Evolutionary conservation across 305 asterid species (phyloP).

Genomic region (Rubia tinctorum): DNA sequence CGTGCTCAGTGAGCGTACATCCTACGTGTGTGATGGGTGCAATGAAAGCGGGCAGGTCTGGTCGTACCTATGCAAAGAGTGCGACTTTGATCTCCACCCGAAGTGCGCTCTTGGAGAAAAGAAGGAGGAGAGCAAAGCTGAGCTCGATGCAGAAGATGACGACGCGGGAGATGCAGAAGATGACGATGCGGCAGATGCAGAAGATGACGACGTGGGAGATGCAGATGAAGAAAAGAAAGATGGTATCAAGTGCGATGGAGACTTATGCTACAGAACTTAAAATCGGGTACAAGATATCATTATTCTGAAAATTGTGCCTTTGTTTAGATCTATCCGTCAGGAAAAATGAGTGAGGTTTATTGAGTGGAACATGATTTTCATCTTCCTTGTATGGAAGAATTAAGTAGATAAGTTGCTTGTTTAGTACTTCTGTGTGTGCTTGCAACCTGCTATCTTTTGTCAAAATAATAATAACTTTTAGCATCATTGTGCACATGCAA

Average conservation of each 20-base stretch:
- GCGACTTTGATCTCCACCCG: conserved; percentile 71
- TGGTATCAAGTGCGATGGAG: conserved; percentile 26
- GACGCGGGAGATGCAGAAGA: conserved; percentile 4
- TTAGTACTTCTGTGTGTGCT: neutral
- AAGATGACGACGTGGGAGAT: neutral
- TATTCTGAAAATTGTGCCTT: neutral
- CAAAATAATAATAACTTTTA: neutral
- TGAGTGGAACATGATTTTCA: neutral
- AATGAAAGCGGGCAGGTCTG: conserved; percentile 48
- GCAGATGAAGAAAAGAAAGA: conserved; percentile 14
- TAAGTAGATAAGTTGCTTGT: neutral
- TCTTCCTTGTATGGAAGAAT: neutral
- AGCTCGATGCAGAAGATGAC: neutral
- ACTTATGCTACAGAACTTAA: conserved; percentile 22
- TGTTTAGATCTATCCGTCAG: neutral
- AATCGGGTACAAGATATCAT: neutral
- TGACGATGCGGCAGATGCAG: conserved; percentile 9
- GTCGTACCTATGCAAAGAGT: conserved; percentile 58
- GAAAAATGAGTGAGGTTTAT: neutral
- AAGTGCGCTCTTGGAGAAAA: conserved; percentile 46
- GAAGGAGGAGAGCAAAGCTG: neutral
- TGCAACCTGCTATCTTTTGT: neutral
- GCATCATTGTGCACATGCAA: too few species aligned
- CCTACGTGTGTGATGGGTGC: conserved; percentile 59
- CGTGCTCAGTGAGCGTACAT: conserved; percentile 38